phyloP scores from a whole-genome alignment of 176 grass and related monocot genomes.

The Saccharum spontaneum region DNA sequence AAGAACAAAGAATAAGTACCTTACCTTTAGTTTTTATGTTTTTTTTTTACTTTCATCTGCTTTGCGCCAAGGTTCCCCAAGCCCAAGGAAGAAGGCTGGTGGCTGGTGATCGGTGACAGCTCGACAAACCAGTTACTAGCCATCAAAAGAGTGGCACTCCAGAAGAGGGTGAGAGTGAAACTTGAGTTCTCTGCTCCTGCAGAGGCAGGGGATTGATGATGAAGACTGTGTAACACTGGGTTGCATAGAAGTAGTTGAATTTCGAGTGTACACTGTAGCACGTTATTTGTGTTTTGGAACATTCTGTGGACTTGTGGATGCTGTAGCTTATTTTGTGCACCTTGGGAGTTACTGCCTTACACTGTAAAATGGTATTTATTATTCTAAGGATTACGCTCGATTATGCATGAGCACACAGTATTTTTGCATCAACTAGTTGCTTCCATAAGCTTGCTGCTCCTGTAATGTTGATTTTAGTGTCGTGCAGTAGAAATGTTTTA shows the following conservation, averaged over 20 bases:
- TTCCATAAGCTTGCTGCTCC: neutral
- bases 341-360: neutral
- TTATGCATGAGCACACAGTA: neutral
- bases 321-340: neutral
- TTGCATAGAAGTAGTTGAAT: neutral
- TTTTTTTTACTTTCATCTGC: too few species aligned
- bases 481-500: neutral
- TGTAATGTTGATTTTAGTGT: neutral
- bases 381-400: neutral
- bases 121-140: slow-evolving; percentile 77
- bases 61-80: slow-evolving; percentile 71
- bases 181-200: slow-evolving; percentile 65
- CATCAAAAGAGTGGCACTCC: slow-evolving; percentile 78
- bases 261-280: too few species aligned
- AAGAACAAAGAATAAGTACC: too few species aligned
- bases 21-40: too few species aligned
- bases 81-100: slow-evolving; percentile 95
- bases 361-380: neutral
- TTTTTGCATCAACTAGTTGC: neutral
- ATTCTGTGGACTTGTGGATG: neutral
- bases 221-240: neutral
- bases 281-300: neutral
- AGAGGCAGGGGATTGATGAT: slow-evolving; percentile 59
- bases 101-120: slow-evolving; percentile 71
- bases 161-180: slow-evolving; percentile 70